A percentile compares a stretch with the other conserved stretches of the same genome.
phyloP scores from a whole-genome alignment of 2,329 filamentous ascomycete species.

The Torrubiellomyces zombiae region DNA sequence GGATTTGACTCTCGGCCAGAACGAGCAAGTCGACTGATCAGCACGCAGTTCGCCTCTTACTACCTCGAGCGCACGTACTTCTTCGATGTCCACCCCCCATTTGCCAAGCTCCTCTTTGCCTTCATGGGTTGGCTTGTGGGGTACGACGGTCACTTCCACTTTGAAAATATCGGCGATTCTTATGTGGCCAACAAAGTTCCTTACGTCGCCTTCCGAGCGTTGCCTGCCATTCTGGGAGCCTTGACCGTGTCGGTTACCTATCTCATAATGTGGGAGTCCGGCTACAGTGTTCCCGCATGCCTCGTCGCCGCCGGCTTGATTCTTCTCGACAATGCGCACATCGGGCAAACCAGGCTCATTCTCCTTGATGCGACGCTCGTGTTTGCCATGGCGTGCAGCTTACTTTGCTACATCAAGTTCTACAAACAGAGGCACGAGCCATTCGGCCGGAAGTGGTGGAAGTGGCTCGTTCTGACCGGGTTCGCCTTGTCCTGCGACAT shows the following conservation, averaged over 20 bases:
- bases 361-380: slow-evolving; percentile 88
- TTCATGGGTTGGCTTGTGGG: slow-evolving; percentile 95
- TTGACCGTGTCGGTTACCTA: slow-evolving; percentile 89
- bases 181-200: slow-evolving; percentile 95
- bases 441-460: slow-evolving; percentile 97
- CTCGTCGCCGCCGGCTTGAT: slow-evolving; percentile 72
- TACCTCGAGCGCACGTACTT: slow-evolving; percentile 97
- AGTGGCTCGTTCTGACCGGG: slow-evolving; percentile 91
- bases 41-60: slow-evolving; percentile 47
- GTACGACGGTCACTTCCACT: slow-evolving; percentile 92
- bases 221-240: slow-evolving; percentile 82
- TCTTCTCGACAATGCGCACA: slow-evolving; percentile 93
- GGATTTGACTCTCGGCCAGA: no score
- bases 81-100: slow-evolving; percentile 97
- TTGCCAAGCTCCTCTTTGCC: slow-evolving; percentile 94
- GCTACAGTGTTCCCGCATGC: slow-evolving; percentile 87
- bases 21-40: no score
- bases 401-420: slow-evolving; percentile 90
- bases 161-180: slow-evolving; percentile 98
- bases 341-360: slow-evolving; percentile 90
- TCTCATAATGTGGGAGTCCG: slow-evolving; percentile 99
- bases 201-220: slow-evolving; percentile 85
- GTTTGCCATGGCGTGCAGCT: slow-evolving; percentile 87
- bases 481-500: slow-evolving; percentile 94
- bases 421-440: slow-evolving; percentile 86